phyloP scores from a whole-genome alignment of 306 rosid genomes.

The Quercus cerris region DNA sequence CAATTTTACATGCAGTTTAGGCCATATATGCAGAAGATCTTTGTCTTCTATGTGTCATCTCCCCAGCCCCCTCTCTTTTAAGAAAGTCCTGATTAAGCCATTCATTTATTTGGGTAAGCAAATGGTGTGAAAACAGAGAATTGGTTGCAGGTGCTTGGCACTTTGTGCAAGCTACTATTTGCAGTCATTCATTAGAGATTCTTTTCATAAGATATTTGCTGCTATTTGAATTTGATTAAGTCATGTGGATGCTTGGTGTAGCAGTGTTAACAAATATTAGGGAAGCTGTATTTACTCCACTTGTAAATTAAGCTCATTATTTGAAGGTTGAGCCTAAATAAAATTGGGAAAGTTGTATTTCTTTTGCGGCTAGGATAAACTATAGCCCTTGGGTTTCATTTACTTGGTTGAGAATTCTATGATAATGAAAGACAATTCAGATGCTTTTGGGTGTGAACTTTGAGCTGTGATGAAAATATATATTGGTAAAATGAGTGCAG shows the following conservation, averaged over 20 bases:
- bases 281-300: background rate
- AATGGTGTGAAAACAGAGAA: background rate
- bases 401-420: background rate
- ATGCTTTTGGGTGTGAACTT: background rate
- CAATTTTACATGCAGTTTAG: background rate
- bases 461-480: background rate
- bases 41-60: no score
- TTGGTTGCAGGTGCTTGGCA: background rate
- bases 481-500: background rate
- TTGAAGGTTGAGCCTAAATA: no score
- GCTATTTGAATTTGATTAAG: no score
- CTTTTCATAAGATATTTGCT: background rate
- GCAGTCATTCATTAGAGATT: background rate
- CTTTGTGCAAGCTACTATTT: background rate
- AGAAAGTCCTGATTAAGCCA: background rate
- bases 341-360: no score
- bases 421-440: background rate
- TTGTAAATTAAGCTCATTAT: no score
- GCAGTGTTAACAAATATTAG: background rate
- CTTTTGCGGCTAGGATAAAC: background rate
- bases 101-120: background rate
- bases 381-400: background rate
- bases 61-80: background rate
- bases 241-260: background rate
- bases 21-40: background rate